Evolutionary conservation across 2,329 filamentous ascomycete species (phyloP), one percentile per base, ranked within the genome.

Genomic region (Ophiostoma piceae): DNA sequence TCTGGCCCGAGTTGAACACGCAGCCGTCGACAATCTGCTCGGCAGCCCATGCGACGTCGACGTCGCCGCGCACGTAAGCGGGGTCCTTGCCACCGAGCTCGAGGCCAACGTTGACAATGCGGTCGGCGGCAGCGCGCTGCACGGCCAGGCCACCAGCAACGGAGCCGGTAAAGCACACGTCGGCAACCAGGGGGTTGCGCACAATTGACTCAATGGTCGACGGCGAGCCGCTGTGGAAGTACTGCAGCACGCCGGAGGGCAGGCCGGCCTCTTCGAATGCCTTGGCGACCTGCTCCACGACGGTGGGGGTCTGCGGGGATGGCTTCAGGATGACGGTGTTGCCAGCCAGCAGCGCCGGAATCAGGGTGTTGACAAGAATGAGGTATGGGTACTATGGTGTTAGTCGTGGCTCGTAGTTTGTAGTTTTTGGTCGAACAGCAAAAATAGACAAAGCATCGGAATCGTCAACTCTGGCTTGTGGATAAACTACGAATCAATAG

Each of bases 1-100:
- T 96, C 82, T 98, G 94, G n/a, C 94, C 94, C 68, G 94, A 97
- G 82, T 98, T 98, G 84, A 98, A 98, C 70, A 98, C 84, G n/a
- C 93, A 90, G 26, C 94, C 94, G 75, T 98, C 94, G 16, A 98
- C 92, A 75, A 98, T 95, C 80, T 97, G 93, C 74, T 91, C 93
- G 0, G 94, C 94, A 0, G 90, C 94, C 94, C 94, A 97, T 66
- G 88, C 87, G 66, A 96, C 80, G 77, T 98, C 93, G 1, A 97
- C 92, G 76, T 98, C 94, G 7, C 83, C 83, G 71, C 94, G 85
- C 69, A 98, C 85, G 76, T 97, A 98, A 32, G 94, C 94, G 4
- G 94, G 92, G 77, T 98, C 94, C 78, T 98, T 98, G 73, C 94
- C 94, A 73, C 94, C 94, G 37, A 98, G 88, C 80, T 98, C 94